Percentiles rank a stretch among this genome's conserved stretches.
These are phyloP conservation scores for Thermothielavioides terrestris DNA, from an alignment of 495 filamentous ascomycete species.

Conservation along the genomic window DNA sequence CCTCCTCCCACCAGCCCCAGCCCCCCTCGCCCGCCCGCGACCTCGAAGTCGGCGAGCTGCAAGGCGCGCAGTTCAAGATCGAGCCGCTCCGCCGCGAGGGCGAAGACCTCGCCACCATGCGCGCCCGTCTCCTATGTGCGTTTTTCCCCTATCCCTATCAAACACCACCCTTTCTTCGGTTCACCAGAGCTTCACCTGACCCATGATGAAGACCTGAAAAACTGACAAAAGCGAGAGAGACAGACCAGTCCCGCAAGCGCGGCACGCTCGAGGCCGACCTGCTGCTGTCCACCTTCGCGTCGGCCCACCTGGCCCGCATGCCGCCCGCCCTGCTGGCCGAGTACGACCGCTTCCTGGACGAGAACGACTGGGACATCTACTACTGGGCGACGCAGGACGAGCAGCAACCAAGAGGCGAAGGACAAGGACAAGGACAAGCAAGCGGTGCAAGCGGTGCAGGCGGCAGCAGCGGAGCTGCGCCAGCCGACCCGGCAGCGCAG, in stretches of 20 bases:
- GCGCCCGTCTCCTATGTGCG: slow-evolving; percentile 84
- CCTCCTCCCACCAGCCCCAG: neutral
- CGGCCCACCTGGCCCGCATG: slow-evolving; percentile 67
- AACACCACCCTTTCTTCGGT: neutral
- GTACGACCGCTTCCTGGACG: slow-evolving; percentile 92
- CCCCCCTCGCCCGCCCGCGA: slow-evolving; percentile 44
- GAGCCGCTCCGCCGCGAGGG: slow-evolving; percentile 75
- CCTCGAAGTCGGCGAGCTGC: slow-evolving; percentile 82
- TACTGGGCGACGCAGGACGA: slow-evolving; percentile 93
- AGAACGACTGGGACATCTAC: slow-evolving; percentile 99
- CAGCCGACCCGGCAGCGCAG: slow-evolving; percentile 1
- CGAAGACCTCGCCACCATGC: slow-evolving; percentile 74
- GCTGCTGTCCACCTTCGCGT: slow-evolving; percentile 90
- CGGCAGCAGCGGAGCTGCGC: no score
- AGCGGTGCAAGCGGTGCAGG: neutral
- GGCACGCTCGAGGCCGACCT: slow-evolving; percentile 94
- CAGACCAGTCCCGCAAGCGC: slow-evolving; percentile 94
- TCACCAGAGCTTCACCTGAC: neutral
- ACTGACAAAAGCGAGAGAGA: slow-evolving; percentile 4
- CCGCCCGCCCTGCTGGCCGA: slow-evolving; percentile 60
- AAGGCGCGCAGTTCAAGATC: slow-evolving; percentile 78
- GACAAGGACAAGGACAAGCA: neutral
- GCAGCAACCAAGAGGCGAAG: no score
- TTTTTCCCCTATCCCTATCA: no score
- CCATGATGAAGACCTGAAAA: neutral